Conservation (phyloP, 208 protist genomes). For the Polymyxa betae region DNA sequence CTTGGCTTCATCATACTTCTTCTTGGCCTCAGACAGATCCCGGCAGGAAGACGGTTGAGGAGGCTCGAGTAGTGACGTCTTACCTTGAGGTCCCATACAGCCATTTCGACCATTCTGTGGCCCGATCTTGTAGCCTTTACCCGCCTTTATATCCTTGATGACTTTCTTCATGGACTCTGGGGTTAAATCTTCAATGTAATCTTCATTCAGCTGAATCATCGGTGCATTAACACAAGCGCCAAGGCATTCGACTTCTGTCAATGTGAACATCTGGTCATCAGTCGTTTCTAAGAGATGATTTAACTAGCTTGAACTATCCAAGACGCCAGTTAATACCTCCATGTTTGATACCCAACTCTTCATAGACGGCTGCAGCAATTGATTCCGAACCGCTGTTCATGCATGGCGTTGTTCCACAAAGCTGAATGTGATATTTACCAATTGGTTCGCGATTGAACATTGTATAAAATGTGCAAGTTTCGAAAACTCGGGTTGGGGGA, state of each 20-base stretch:
- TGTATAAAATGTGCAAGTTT: slow-evolving; percentile 84
- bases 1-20: slow-evolving; percentile 28
- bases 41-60: slow-evolving; percentile 60
- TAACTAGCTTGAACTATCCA: neutral
- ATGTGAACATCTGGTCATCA: slow-evolving; percentile 75
- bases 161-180: slow-evolving; percentile 64
- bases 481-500: slow-evolving; percentile 79
- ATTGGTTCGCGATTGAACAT: slow-evolving; percentile 81
- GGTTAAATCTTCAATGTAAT: slow-evolving; percentile 75
- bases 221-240: slow-evolving; percentile 84
- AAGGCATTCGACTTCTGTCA: slow-evolving; percentile 83
- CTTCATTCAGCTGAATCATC: slow-evolving; percentile 78
- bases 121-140: slow-evolving; percentile 70
- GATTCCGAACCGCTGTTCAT: slow-evolving; percentile 74
- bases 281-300: slow-evolving; percentile 72
- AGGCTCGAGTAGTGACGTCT: slow-evolving; percentile 68
- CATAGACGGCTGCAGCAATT: slow-evolving; percentile 72
- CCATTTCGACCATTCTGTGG: slow-evolving; percentile 72
- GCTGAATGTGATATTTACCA: slow-evolving; percentile 68
- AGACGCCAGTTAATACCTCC: slow-evolving; percentile 64
- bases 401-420: slow-evolving; percentile 84
- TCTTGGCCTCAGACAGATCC: slow-evolving; percentile 54
- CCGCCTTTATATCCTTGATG: slow-evolving; percentile 68
- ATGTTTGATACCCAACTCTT: slow-evolving; percentile 74
- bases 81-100: slow-evolving; percentile 68